Base-by-base conservation (phyloP, 495 filamentous ascomycete genomes). In the Talaromyces ruber region DNA sequence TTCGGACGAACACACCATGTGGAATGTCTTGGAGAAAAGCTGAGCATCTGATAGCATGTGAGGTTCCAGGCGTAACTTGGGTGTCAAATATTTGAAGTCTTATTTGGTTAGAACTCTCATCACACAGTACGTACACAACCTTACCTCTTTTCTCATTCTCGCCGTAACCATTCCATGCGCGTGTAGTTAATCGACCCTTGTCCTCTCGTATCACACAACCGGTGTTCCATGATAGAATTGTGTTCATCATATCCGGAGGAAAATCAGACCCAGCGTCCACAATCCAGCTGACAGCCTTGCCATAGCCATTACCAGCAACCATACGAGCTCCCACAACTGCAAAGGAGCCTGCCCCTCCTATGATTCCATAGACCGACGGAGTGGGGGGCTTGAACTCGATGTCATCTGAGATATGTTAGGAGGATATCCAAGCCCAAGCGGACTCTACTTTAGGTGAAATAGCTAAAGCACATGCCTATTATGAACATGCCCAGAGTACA, bases 401-500 rank as follows among this genome's bases (percentile, higher is more conserved):
- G 62, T 98, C 91, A 79, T 98, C 93, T 96, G 14, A 66, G 25
- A 14, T 55, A 60, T 50, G 62, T 58, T 57, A 64, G 21, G 25
- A 62, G 63, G 22, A 61, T 25, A 45, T 63, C 45, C 52, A 45
- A 21, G 26, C 26, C 12, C 29, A 7, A 0, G 64, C 74, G 58
- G 32, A 12, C 32, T 37, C 32, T 37, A 14, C 12, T 4, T 32
- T 32, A 9, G 8, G 30, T 32, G 30, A 32, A 32, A 14, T 37
- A 37, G 32, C 30, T 60, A 1, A 11, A 54, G 29, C 32, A 29
- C 50, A 60, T 59, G 95, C 92, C 93, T 61, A 98, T 89, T 55
- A 96, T 97, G 67, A 97, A 93, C 93, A 97, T 97, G 68, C 91
- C 93, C 68, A 98, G 70, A 1, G 93, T 96, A 65, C 88, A 88